Conservation (phyloP, 2,329 filamentous ascomycete species). For the Cephalotrichum gorgonifer region DNA sequence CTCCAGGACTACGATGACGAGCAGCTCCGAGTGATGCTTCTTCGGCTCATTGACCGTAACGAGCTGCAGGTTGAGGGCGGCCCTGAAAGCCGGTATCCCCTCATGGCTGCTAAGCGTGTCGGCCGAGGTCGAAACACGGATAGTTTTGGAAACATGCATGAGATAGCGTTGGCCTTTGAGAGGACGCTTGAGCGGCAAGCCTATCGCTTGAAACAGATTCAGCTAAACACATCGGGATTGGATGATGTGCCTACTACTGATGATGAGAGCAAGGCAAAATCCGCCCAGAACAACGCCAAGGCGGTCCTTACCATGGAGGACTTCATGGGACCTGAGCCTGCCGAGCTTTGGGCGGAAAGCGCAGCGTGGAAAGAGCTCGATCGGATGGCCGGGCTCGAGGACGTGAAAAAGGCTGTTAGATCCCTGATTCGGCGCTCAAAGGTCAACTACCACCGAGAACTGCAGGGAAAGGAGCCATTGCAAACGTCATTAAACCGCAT, state of each 20-base stretch:
- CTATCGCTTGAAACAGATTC: slow-evolving; percentile 33
- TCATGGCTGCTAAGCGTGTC: no score
- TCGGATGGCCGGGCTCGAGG: slow-evolving; percentile 43
- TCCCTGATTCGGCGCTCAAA: slow-evolving; percentile 50
- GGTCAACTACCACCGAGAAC: slow-evolving; percentile 55
- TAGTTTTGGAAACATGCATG: slow-evolving; percentile 68
- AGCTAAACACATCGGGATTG: no score
- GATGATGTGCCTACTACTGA: no score
- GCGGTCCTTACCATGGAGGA: slow-evolving; percentile 58
- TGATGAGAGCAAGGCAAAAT: no score
- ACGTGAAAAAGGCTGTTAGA: slow-evolving; percentile 52
- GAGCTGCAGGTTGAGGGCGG: no score
- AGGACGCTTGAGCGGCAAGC: slow-evolving; percentile 49
- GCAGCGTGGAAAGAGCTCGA: slow-evolving; percentile 48
- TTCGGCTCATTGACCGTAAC: no score
- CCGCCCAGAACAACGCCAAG: slow-evolving; percentile 16
- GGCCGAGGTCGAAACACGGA: slow-evolving; percentile 45
- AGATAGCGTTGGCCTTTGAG: slow-evolving; percentile 51
- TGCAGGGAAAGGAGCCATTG: slow-evolving; percentile 47
- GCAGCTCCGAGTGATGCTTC: no score
- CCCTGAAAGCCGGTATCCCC: no score
- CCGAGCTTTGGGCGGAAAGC: slow-evolving; percentile 36
- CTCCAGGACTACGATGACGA: no score
- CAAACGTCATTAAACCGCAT: slow-evolving; percentile 56
- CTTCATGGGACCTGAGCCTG: slow-evolving; percentile 59